These are phyloP conservation scores for Extremus antarcticus DNA, from an alignment of 495 filamentous ascomycete genomes.

Conservation along the genomic window DNA sequence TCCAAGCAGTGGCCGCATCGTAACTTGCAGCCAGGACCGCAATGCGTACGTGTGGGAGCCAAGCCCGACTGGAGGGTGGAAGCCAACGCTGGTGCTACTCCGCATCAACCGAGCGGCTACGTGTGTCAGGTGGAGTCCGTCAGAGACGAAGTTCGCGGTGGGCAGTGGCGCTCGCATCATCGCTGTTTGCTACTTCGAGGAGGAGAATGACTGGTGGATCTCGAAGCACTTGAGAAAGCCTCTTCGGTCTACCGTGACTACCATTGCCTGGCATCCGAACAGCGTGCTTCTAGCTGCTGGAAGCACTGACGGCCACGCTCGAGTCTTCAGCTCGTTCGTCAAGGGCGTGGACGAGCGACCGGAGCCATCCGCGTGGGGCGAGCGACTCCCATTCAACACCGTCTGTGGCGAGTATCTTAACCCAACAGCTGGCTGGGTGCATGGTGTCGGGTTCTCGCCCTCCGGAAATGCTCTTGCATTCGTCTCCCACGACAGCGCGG, in stretches of 20 bases:
- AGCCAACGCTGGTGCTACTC: conserved; percentile 90
- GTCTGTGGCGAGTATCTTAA: conserved; percentile 95
- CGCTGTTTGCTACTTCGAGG: conserved; percentile 97
- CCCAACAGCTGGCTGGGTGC: conserved; percentile 92
- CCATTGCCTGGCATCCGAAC: conserved; percentile 92
- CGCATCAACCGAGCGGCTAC: conserved; percentile 96
- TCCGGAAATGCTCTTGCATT: conserved; percentile 86
- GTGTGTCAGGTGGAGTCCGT: conserved; percentile 94
- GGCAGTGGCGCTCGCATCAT: conserved; percentile 92
- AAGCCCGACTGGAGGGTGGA: conserved; percentile 80
- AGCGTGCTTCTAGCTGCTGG: conserved; percentile 88
- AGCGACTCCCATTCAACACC: conserved; percentile 91
- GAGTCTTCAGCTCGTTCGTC: conserved; percentile 91
- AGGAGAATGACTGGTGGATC: conserved; percentile 99
- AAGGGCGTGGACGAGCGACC: conserved; percentile 85
- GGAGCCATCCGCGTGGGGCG: conserved; percentile 84
- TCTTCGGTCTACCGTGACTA: conserved; percentile 89
- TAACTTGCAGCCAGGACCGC: conserved; percentile 95
- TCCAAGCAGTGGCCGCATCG: conserved; percentile 77
- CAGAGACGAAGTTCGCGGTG: conserved; percentile 92
- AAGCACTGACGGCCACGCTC: conserved; percentile 92
- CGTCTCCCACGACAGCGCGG: conserved; percentile 83
- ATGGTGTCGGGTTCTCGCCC: conserved; percentile 81
- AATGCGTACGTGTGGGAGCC: conserved; percentile 98
- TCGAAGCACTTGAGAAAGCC: conserved; percentile 98